phyloP scores from a whole-genome alignment of 176 grass and related monocot species.

The Tuctoria greenei region DNA sequence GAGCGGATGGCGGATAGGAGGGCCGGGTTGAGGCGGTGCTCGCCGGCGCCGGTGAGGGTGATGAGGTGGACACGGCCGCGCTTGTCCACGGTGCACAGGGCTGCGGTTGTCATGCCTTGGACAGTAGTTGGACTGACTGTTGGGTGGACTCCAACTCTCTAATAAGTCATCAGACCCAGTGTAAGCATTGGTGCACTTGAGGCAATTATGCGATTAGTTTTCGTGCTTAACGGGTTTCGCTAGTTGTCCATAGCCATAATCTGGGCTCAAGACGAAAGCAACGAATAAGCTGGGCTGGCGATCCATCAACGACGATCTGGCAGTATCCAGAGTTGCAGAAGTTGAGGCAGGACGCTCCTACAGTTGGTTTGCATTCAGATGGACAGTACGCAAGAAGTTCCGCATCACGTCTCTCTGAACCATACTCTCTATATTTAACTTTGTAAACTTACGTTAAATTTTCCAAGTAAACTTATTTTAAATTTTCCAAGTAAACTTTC shows the following conservation, averaged over 20 bases:
- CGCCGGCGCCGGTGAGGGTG: conserved; percentile 57
- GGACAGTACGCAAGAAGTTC: too few species aligned
- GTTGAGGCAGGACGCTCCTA: background rate
- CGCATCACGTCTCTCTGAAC: too few species aligned
- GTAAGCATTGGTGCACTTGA: too few species aligned
- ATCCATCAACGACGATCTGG: background rate
- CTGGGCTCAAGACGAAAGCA: background rate
- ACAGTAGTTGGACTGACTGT: background rate
- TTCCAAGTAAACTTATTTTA: too few species aligned
- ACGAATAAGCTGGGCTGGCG: background rate
- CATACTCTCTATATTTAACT: too few species aligned
- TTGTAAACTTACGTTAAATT: too few species aligned
- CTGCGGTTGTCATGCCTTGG: conserved; percentile 21
- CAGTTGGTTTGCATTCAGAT: too few species aligned
- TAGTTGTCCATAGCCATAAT: background rate
- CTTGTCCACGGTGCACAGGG: conserved; percentile 53
- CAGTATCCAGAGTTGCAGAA: background rate
- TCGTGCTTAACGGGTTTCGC: conserved; percentile 28
- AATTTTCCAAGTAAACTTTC: too few species aligned
- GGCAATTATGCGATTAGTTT: background rate
- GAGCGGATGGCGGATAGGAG: conserved; percentile 48
- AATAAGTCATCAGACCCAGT: background rate
- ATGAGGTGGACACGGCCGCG: conserved; percentile 58
- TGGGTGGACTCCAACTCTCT: background rate
- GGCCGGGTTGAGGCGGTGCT: conserved; percentile 57